Base-by-base conservation (phyloP, 345 rosid species). In the Eucalyptus pauciflora region DNA sequence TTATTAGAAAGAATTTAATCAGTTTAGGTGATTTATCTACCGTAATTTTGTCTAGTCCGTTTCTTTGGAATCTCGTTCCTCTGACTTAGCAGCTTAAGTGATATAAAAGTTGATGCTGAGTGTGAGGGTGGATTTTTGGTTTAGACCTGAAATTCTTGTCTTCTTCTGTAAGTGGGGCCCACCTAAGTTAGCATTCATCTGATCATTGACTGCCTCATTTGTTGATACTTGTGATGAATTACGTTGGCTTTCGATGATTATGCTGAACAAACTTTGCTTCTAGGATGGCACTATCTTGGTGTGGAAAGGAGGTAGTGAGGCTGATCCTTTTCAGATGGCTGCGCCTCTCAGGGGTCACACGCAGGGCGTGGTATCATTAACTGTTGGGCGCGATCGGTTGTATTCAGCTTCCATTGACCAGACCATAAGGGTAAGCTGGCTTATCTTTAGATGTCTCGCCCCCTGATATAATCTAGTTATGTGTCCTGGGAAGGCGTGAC, bases 251-350 rank as follows among this genome's bases (percentile, higher is more conserved):
- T 64, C 3, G 41, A 64, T 64, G 76, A n/a, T 29, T 64, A 14
- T n/a, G 17, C 76, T 64, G 76, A 64, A n/a, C 41, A 15, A 64
- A 64, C 20, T 45, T 87, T n/a, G n/a, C 12, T 87, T 88, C 58
- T 92, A 94, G 96, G 91, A 92, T 88, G 97, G 96, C 60, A 87
- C 83, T 33, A 92, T 95, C 89, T 85, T 89, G 87, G 95, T 88
- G 9, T 95, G 97, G 97, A 93, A 91, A 88, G 91, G 90, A n/a
- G 88, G 91, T 87, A n/a, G 90, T 10, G 94, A 87, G 62, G 79
- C 90, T 60, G 90, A 91, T 86, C 94, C 94, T 89, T 92, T 94
- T 87, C 89, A 92, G 37, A 85, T 88, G 86, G 69, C 87, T 14
- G 86, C 89, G 80, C 88, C 93, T 86, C 90, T 93, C 29, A 88